These are phyloP conservation scores for Trichoderma asperelloides DNA, from an alignment of 495 filamentous ascomycete genomes.

Conservation along the genomic window DNA sequence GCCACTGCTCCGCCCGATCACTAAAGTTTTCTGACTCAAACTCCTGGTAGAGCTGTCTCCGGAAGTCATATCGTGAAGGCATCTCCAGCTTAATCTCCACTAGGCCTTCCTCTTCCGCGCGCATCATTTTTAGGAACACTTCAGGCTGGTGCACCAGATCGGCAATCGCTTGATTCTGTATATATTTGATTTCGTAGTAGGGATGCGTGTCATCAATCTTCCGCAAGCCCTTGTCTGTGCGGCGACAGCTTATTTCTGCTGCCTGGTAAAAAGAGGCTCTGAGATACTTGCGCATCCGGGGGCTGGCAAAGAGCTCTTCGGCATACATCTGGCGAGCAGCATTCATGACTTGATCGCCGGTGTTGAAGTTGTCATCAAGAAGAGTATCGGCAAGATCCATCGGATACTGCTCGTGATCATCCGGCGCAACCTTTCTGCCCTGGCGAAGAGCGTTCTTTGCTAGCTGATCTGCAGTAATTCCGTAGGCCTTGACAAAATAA, in stretches of 20 bases:
- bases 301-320: conserved; percentile 82
- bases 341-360: conserved; percentile 62
- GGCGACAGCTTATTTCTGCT: conserved; percentile 72
- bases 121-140: conserved; percentile 89
- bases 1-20: conserved; percentile 93
- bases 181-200: conserved; percentile 97
- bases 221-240: conserved; percentile 89
- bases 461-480: conserved; percentile 80
- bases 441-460: conserved; percentile 75
- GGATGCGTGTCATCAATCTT: conserved; percentile 92
- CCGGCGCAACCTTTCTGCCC: conserved; percentile 67
- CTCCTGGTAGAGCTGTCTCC: conserved; percentile 61
- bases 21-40: conserved; percentile 92
- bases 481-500: conserved; percentile 76
- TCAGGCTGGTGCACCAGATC: conserved; percentile 78
- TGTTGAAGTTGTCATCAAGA: conserved; percentile 62
- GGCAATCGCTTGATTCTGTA: conserved; percentile 72
- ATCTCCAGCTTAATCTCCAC: conserved; percentile 74
- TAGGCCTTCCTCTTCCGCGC: conserved; percentile 86
- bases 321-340: conserved; percentile 81
- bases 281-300: conserved; percentile 82
- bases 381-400: conserved; percentile 78
- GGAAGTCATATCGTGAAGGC: conserved; percentile 65
- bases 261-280: conserved; percentile 71
- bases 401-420: conserved; percentile 67